Percentiles rank a stretch among this genome's conserved stretches.
phyloP scores from a whole-genome alignment of 257 asterid genomes.

The Solanum paucissectum region DNA sequence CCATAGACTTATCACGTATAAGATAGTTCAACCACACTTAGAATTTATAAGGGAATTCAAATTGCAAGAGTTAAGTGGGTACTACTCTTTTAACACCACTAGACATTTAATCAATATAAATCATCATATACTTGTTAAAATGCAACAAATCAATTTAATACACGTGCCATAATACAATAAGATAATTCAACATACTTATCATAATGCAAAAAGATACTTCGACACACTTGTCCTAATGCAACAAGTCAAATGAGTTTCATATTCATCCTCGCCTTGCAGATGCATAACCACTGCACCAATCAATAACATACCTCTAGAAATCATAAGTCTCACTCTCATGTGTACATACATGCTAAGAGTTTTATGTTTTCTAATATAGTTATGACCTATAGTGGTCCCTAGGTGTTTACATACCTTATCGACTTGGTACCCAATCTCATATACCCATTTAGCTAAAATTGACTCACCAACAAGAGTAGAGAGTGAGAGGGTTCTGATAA shows the following conservation, averaged over 20 bases:
- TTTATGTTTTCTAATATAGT: too few relatives aligned
- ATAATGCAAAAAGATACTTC: too few relatives aligned
- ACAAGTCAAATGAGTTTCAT: background rate
- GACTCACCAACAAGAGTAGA: background rate
- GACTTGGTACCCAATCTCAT: background rate
- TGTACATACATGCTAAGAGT: too few relatives aligned
- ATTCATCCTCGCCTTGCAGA: too few relatives aligned
- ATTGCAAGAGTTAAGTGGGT: background rate
- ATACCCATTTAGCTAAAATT: background rate
- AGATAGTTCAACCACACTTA: background rate
- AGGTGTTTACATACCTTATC: background rate
- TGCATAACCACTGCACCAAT: background rate
- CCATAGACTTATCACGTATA: background rate
- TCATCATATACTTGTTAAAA: background rate
- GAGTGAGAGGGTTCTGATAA: background rate
- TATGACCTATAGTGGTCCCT: background rate
- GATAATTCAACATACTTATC: background rate
- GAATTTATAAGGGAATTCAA: background rate
- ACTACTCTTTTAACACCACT: background rate
- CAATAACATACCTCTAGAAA: background rate
- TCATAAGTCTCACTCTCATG: background rate
- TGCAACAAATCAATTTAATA: background rate
- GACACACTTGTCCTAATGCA: background rate
- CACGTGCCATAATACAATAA: background rate
- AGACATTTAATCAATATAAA: background rate